Base-by-base conservation (phyloP, 257 asterid species). In the Rehmannia glutinosa region DNA sequence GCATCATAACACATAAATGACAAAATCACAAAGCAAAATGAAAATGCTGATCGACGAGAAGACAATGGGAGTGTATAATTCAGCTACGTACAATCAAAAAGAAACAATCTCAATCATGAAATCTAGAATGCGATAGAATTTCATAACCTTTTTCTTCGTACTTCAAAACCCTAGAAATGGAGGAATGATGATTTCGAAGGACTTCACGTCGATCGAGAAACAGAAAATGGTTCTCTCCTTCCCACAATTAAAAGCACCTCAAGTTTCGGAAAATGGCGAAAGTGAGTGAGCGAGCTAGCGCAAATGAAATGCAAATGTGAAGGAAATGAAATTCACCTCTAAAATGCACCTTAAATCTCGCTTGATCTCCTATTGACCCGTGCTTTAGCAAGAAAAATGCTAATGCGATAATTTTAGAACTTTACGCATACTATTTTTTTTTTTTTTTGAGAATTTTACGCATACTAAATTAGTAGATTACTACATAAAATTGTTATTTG, bases 331-430 rank as follows among this genome's bases (percentile, higher is more conserved):
- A 24, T 1, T 42, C 35, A 25, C 53, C 61, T 20, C 15, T 73
- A 39, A 51, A 65, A 57, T 66, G 62, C 28, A 50, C 63, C 70
- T 20, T 0, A 30, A 66, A 32, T 32, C 6, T 25, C 64, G 73
- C 36, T 30, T 36, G 4, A 8, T 38, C 53, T 51, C 74, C 70
- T 38, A 41, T 67, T 28, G 74, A 73, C 70, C 69, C 61, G 72
- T 11, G 35, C 66, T 56, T 52, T 13, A 12, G 41, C 38, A 41
- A 19, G 45, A 69, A 59, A 67, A 2, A 7, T 35, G n/a, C 8
- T 32, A 0, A 32, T 32, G 1, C 8, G 1, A 1, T 5, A 24
- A 53, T 13, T 20, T 3, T 21, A 10, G 21, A 50, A 50, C 21
- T 10, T 16, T 47, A 20, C 27, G 0, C 4, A 19, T 4, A 47